These are phyloP conservation scores for Lolium multiflorum DNA, from an alignment of 176 grass and related monocot species.

Conservation along the genomic window DNA sequence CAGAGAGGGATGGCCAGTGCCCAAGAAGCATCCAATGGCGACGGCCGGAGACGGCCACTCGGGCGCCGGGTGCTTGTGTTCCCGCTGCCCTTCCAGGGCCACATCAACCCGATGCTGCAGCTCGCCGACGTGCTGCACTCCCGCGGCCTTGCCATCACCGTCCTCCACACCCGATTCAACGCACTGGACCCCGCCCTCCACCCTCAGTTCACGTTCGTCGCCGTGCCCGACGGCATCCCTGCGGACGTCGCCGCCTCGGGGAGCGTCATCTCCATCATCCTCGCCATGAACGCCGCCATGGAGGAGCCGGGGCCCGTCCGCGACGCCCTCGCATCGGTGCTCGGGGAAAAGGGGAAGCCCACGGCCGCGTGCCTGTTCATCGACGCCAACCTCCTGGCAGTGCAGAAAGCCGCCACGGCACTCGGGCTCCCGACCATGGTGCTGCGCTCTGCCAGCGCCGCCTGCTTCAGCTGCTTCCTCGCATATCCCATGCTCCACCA, in stretches of 20 bases:
- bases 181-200: no score
- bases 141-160: no score
- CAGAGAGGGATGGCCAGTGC: no score
- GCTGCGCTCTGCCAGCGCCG: slow-evolving; percentile 29
- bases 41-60: no score
- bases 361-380: slow-evolving; percentile 31
- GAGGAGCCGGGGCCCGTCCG: background rate
- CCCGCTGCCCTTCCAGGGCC: no score
- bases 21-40: no score
- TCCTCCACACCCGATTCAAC: no score
- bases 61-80: no score
- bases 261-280: slow-evolving; percentile 13
- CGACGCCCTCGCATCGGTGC: slow-evolving; percentile 6
- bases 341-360: background rate
- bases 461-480: slow-evolving; percentile 23
- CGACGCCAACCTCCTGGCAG: slow-evolving; percentile 33
- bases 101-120: no score
- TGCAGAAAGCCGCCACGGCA: slow-evolving; percentile 1
- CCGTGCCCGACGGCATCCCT: background rate
- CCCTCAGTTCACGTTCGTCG: no score
- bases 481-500: slow-evolving; percentile 41
- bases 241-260: background rate
- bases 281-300: slow-evolving; percentile 46
- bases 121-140: no score
- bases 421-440: slow-evolving; percentile 33